Evolutionary conservation across 1,139 yeast species (phyloP), one percentile per base, ranked within the genome.

Genomic region (Saccharomycopsis phalli): DNA sequence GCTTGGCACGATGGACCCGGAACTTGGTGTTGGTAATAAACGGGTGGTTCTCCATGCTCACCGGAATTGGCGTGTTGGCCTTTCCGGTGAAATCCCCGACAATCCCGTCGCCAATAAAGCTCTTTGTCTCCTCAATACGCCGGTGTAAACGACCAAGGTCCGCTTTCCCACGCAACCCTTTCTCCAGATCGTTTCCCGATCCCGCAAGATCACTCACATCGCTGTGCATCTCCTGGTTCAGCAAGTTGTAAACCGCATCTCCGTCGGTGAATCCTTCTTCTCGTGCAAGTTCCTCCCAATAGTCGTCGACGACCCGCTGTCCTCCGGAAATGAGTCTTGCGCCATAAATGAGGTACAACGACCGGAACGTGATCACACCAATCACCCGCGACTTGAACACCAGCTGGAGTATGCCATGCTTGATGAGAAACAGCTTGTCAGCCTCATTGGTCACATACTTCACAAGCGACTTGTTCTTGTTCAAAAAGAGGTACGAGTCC

Each of bases 331-430:
- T 62, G 35, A 80, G 64, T 35, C 76, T 66, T 1, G 91, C 81
- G 7, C 94, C 94, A 59, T 81, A 82, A 50, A 73, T 76, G 45
- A 86, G 63, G 55, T 65, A 83, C 34, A 81, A 73, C 3, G 83
- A 74, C 43, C 81, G 60, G 3, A 81, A 79, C 16, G 80, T 68
- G n/a, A 66, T 64, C 1, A 79, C 70, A 37, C 77, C 72, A 14
- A 77, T 78, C 3, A 76, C 69, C 40, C 86, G 64, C n/a, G 82
- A 76, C 49, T 79, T 71, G 52, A 75, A 76, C 17, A 80, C 71
- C 42, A 73, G 74, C 2, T 82, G 80, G 42, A 77, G 63, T 31
- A 67, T 61, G 34, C 77, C 66, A 36, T 69, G 64, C 5, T 53
- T 53, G 34, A 76, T 75, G 48, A 79, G 62, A 49, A 76, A 77